Conservation (phyloP, 345 rosid genomes). For the Chamaenerion angustifolium region DNA sequence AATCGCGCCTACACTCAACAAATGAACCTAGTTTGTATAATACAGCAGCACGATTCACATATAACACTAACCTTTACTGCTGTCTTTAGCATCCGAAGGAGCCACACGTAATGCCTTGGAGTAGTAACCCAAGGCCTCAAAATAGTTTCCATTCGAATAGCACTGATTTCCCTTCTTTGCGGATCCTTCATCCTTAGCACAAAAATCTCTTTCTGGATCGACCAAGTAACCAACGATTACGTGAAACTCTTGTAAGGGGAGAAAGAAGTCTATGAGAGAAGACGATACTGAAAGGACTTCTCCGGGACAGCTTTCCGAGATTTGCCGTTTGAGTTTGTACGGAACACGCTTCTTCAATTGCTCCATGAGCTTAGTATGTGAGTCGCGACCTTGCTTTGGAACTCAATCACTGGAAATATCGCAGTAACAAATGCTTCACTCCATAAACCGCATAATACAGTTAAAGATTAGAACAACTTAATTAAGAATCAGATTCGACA, state of each 20-base stretch:
- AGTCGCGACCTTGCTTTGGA: neutral
- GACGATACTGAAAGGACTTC: constrained; percentile 36
- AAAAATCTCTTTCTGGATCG: constrained; percentile 30
- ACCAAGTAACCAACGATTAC: constrained; percentile 46
- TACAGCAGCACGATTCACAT: constrained; percentile 54
- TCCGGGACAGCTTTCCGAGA: constrained; percentile 26
- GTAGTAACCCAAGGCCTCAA: constrained; percentile 40
- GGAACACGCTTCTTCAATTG: constrained; percentile 33
- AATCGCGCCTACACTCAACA: constrained; percentile 53
- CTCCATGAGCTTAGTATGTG: constrained; percentile 18
- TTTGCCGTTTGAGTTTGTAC: constrained; percentile 23
- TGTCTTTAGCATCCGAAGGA: constrained; percentile 40
- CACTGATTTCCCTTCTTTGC: constrained; percentile 51
- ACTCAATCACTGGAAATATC: neutral
- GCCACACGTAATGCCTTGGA: constrained; percentile 68
- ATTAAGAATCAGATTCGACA: no score
- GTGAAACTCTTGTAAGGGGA: constrained; percentile 38
- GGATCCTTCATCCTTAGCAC: constrained; percentile 39
- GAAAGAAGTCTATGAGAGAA: constrained; percentile 38
- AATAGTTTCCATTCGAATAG: constrained; percentile 26
- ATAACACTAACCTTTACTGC: constrained; percentile 43
- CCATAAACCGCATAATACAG: no score
- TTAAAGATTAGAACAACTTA: no score
- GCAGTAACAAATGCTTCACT: neutral
- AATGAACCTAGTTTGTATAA: constrained; percentile 29